phyloP scores from a whole-genome alignment of 352 stramenopile genomes.

The Globisporangium camurandrum region DNA sequence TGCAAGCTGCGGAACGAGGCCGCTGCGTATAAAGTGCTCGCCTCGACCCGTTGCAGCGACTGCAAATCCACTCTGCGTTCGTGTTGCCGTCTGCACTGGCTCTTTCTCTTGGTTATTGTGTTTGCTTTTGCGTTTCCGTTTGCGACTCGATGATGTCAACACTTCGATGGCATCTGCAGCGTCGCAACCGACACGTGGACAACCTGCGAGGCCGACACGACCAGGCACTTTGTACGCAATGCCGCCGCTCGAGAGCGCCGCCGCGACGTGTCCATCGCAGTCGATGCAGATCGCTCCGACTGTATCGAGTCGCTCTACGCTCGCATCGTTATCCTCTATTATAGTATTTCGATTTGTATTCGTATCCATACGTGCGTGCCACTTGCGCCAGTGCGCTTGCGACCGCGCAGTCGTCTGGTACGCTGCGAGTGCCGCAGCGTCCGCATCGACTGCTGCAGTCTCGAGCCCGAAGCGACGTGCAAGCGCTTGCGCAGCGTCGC shows the following conservation, averaged over 20 bases:
- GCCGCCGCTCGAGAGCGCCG: constrained; percentile 56
- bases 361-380: constrained; percentile 25
- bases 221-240: constrained; percentile 60
- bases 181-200: constrained; percentile 52
- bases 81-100: not conserved
- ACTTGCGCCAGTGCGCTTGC: constrained; percentile 35
- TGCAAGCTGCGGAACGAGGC: constrained; percentile 27
- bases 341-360: constrained; percentile 2
- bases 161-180: constrained; percentile 36
- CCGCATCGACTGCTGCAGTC: constrained; percentile 11
- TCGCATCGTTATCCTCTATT: not conserved
- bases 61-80: constrained; percentile 32
- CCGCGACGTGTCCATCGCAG: constrained; percentile 35
- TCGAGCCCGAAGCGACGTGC: constrained; percentile 31
- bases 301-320: constrained; percentile 33
- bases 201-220: constrained; percentile 55
- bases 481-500: constrained; percentile 25
- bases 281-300: constrained; percentile 62
- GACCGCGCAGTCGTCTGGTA: constrained; percentile 34
- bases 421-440: constrained; percentile 12
- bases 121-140: constrained; percentile 6
- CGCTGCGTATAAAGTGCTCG: constrained; percentile 60
- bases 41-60: constrained; percentile 52
- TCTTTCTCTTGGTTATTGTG: not conserved
- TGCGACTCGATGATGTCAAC: constrained; percentile 7